Evolutionary conservation across 2,329 filamentous ascomycete species (phyloP).

Genomic region (Beauveria sp.): DNA sequence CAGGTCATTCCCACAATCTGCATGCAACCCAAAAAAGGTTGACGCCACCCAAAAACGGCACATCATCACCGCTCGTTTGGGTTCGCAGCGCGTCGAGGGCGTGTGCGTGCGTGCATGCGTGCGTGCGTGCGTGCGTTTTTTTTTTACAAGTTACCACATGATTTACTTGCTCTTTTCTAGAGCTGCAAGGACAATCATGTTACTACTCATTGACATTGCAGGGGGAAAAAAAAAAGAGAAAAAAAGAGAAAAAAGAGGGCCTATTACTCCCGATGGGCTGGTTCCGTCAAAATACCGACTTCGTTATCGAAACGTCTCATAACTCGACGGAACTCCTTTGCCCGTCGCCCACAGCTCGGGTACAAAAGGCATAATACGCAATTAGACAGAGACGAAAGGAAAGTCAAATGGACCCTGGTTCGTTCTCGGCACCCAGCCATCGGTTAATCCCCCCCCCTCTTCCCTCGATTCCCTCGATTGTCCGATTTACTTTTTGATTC

Average conservation of each 20-base stretch:
- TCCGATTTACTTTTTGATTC: constrained; percentile 7
- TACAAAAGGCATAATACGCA: neutral
- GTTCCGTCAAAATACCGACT: neutral
- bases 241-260: neutral
- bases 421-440: neutral
- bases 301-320: neutral
- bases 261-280: neutral
- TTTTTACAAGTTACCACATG: no score
- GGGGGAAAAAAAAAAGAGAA: neutral
- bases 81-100: no score
- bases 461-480: neutral
- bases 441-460: neutral
- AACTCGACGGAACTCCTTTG: no score
- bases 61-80: no score
- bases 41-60: neutral
- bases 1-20: no score
- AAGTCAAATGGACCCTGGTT: neutral
- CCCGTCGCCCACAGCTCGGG: neutral
- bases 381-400: neutral
- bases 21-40: neutral
- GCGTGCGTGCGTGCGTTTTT: no score
- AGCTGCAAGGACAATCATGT: no score
- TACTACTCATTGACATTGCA: neutral
- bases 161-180: no score
- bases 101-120: no score